Base-by-base conservation (phyloP, 2,329 filamentous ascomycete species). In the Stachybotrys chlorohalonatus region DNA sequence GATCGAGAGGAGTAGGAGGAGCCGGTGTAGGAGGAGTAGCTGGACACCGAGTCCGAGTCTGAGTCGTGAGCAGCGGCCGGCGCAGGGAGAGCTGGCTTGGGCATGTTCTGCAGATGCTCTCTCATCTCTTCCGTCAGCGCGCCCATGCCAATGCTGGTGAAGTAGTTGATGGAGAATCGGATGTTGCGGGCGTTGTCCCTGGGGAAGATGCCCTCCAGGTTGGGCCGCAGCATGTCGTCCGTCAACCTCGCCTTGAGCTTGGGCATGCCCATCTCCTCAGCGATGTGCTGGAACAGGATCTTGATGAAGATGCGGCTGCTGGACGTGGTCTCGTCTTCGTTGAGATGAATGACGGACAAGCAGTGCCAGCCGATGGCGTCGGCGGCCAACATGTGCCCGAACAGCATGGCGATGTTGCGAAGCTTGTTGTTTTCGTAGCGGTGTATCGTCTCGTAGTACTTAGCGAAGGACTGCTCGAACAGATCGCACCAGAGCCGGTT, bases 251-350 rank as follows among this genome's bases (percentile, higher is more conserved):
- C 81, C 62, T 87, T 85, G 53, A 99, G 74, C 64, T 87, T 89
- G 50, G 85, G 78, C 78, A 96, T 85, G 55, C 94, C 93, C 56
- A 96, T 80, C 57, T 90, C 88, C 71, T 96, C 90, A 5, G 86
- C 82, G 30, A 97, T 82, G 65, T 96, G 91, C 69, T 97, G 91
- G 68, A 99, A 95, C 11, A 99, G 75, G 55, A 97, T 97, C 76
- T 96, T 97, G 78, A 99, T 89, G 68, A 97, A 99, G 70, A 99
- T 97, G 76, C 94, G 90, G 62, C 90, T 95, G 58, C 90, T 94
- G 2, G 91, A 93, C 1, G 93, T 99, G 0, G 94, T 99, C 65
- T 99, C 94, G 56, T 97, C 93, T 69, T 99, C 92, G 66, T 94
- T 99, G 52, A 99, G 75, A 68, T 92, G 92, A 57, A 99, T 84